Conservation (phyloP, 345 rosid genomes). For the Cochlearia excelsa region DNA sequence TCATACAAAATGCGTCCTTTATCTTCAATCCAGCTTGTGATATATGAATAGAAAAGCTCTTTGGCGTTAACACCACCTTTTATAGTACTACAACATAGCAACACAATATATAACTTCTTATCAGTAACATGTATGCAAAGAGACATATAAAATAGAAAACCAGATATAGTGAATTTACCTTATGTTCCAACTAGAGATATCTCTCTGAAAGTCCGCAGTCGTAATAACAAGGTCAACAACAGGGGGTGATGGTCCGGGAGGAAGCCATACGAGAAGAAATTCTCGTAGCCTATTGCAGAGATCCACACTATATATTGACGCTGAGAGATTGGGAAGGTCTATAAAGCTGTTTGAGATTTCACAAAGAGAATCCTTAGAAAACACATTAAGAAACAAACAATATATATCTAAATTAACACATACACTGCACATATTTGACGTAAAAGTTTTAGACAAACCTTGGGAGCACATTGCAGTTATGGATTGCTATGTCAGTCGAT, state of each 20-base stretch:
- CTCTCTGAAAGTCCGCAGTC: slow-evolving; percentile 91
- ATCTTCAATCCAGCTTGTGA: slow-evolving; percentile 84
- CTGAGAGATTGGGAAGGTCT: slow-evolving; percentile 83
- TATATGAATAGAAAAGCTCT: slow-evolving; percentile 76
- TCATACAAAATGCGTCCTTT: slow-evolving; percentile 67
- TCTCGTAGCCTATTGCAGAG: slow-evolving; percentile 77
- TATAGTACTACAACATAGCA: slow-evolving; percentile 51
- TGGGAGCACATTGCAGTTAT: slow-evolving; percentile 70
- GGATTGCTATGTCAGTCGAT: slow-evolving; percentile 77
- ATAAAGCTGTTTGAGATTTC: slow-evolving; percentile 62
- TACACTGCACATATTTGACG: slow-evolving; percentile 2
- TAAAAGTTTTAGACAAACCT: slow-evolving; percentile 46
- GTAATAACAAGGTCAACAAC: slow-evolving; percentile 85
- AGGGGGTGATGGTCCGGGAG: slow-evolving; percentile 80
- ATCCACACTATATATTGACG: slow-evolving; percentile 80
- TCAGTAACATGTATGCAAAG: slow-evolving; percentile 2
- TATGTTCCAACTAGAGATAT: slow-evolving; percentile 72
- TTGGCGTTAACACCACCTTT: slow-evolving; percentile 94
- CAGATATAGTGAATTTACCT: slow-evolving; percentile 38
- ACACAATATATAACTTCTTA: slow-evolving; percentile 25
- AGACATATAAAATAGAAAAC: background rate
- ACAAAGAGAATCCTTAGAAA: slow-evolving; percentile 29
- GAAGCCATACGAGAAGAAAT: slow-evolving; percentile 80
- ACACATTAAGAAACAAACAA: background rate
- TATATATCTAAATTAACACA: slow-evolving; percentile 1